Evolutionary conservation across 768 basidiomycete species (phyloP), one percentile per base, ranked within the genome.

Genomic region (Rhodotorula taiwanensis): DNA sequence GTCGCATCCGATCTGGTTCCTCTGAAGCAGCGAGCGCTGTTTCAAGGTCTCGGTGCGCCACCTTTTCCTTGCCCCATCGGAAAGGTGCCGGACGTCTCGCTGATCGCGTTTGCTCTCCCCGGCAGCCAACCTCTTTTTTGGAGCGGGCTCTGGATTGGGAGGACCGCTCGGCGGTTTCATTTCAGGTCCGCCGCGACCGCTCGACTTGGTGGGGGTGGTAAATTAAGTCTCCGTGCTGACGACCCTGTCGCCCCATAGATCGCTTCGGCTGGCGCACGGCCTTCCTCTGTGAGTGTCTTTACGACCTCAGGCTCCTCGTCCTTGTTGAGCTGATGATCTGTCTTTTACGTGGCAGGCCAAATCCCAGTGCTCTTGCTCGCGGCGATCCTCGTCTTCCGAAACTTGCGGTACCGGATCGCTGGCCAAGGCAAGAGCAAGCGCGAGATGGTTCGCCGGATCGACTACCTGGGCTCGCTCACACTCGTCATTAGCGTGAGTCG

Each of bases 1-100:
- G 81, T 89, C 50, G 83, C 90, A 59, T 86, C 87, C 10, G 93
- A 98, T 78, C 79, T 95, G 28, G 86, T 97, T 62, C 89, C 91
- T 20, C 76, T 97, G 71, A 86, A 86, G 73, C 85, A 89, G 64
- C 81, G 93, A 56, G 93, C 90, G 4, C 76, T 94, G 14, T 94
- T 91, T 73, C 94, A 98, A 75, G 92, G 92, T 59, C 81, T 90
- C 79, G 85, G 60, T 55, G 16, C 23, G 52, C 25, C 23, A 7
- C 9, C 42, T 30, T n/a, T 8, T 15, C 23, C 18, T 9, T 13
- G 9, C 27, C 10, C n/a, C n/a, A n/a, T n/a, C n/a, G n/a, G 34
- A 16, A 34, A 36, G 23, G 49, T 28, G 36, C 15, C 36, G 25
- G 34, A 48, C 28, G 30, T 31, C 28, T 50, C 31, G 30, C 48